Percentiles rank a stretch among this genome's conserved stretches.
Conservation (phyloP, 495 filamentous ascomycete species). For the Terfezia boudieri region DNA sequence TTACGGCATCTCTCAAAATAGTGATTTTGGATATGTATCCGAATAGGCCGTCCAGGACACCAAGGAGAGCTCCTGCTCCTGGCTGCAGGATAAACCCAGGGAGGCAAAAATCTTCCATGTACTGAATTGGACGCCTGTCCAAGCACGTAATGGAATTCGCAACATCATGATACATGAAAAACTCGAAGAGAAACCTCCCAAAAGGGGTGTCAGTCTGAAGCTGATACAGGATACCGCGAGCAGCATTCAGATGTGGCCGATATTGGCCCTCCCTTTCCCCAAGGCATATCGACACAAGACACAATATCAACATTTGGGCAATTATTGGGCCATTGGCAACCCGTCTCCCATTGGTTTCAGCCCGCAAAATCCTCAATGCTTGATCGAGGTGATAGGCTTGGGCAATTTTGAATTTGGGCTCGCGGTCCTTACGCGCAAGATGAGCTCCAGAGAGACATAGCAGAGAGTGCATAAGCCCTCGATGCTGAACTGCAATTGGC, state of each 20-base stretch:
- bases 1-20: conserved; percentile 52
- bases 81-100: conserved; percentile 55
- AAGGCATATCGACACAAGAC: conserved; percentile 59
- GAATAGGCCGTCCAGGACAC: conserved; percentile 74
- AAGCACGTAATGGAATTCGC: conserved; percentile 57
- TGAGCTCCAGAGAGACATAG: conserved; percentile 71
- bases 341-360: conserved; percentile 22
- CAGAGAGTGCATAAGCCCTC: conserved; percentile 80
- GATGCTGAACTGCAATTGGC: conserved; percentile 62
- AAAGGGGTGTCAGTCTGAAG: conserved; percentile 34
- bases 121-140: conserved; percentile 31
- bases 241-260: conserved; percentile 56
- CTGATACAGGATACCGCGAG: conserved; percentile 38
- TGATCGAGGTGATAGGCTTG: conserved; percentile 37
- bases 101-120: conserved; percentile 37
- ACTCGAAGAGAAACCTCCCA: conserved; percentile 65
- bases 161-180: conserved; percentile 79
- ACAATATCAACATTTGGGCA: conserved; percentile 66
- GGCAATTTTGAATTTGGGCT: conserved; percentile 24
- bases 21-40: conserved; percentile 62
- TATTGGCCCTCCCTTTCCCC: conserved; percentile 59
- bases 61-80: conserved; percentile 48
- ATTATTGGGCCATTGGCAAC: conserved; percentile 31
- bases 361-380: conserved; percentile 35
- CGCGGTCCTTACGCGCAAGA: conserved; percentile 30